phyloP scores from a whole-genome alignment of 2,329 filamentous ascomycete species.

The Emergomyces orientalis region DNA sequence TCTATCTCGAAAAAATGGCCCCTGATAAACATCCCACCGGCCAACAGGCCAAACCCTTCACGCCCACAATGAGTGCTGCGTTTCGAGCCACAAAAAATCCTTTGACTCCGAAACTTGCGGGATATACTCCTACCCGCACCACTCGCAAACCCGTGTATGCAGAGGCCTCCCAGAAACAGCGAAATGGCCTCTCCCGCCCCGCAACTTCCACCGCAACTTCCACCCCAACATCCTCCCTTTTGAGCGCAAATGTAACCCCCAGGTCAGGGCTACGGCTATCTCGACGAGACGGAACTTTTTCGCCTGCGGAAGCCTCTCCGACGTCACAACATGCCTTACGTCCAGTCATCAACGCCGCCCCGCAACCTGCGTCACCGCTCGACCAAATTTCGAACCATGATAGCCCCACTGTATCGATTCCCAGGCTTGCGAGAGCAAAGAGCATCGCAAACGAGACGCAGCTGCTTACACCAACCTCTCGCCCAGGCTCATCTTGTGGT shows the following conservation, averaged over 20 bases:
- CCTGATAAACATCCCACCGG: constrained; percentile 45
- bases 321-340: constrained; percentile 21
- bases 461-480: constrained; percentile 20
- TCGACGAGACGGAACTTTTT: constrained; percentile 60
- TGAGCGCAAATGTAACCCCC: constrained; percentile 65
- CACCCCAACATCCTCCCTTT: constrained; percentile 46
- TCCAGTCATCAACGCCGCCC: constrained; percentile 15
- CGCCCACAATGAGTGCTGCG: constrained; percentile 57
- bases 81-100: constrained; percentile 48
- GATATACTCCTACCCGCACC: constrained; percentile 20
- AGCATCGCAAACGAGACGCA: constrained; percentile 31
- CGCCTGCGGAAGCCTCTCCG: constrained; percentile 48
- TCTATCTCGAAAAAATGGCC: constrained; percentile 34
- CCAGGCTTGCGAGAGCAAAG: constrained; percentile 29
- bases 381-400: constrained; percentile 24
- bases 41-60: constrained; percentile 49
- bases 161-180: constrained; percentile 25
- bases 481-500: constrained; percentile 28
- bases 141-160: constrained; percentile 27
- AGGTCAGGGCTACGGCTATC: constrained; percentile 65
- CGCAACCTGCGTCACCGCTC: constrained; percentile 6
- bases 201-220: constrained; percentile 43
- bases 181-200: constrained; percentile 26
- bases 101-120: constrained; percentile 51
- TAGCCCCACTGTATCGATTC: constrained; percentile 23